Percentiles rank a stretch among this genome's conserved stretches.
Conservation (phyloP, 148 eudicot genomes). For the Persicaria maculosa region DNA sequence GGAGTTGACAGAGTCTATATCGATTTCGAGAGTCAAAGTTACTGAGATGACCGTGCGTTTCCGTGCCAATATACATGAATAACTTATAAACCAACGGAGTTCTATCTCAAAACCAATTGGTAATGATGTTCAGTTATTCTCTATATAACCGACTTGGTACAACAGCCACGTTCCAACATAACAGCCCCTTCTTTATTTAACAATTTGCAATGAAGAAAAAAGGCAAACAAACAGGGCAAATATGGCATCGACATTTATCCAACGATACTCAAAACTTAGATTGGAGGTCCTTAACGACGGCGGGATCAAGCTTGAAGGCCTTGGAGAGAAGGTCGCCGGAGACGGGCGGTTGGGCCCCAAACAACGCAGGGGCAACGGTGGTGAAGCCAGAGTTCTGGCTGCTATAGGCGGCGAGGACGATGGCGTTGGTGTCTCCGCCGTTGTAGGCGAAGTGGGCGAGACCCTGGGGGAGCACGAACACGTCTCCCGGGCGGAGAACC, state of each 20-base stretch:
- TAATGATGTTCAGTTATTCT: no score
- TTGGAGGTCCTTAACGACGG: conserved; percentile 2
- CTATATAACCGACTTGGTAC: no score
- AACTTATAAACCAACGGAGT: no score
- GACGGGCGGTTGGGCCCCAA: not conserved
- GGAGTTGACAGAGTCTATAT: no score
- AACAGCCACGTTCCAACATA: no score
- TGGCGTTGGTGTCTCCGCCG: not conserved
- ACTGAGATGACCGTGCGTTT: no score
- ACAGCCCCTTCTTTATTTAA: no score
- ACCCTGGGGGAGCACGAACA: conserved; percentile 20
- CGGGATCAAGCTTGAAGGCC: conserved; percentile 7
- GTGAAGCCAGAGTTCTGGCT: conserved; percentile 1
- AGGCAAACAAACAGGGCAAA: no score
- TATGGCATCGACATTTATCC: not conserved
- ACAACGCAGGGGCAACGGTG: not conserved
- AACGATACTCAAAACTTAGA: conserved; percentile 1
- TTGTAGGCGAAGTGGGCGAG: conserved; percentile 21
- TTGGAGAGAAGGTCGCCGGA: not conserved
- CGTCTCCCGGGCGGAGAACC: conserved; percentile 20
- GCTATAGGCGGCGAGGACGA: not conserved
- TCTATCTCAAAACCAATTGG: no score
- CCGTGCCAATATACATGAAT: no score
- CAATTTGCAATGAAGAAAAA: no score
- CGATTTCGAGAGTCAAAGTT: no score